Base-by-base conservation (phyloP, 2,329 filamentous ascomycete genomes). In the Colletotrichum costaricense region DNA sequence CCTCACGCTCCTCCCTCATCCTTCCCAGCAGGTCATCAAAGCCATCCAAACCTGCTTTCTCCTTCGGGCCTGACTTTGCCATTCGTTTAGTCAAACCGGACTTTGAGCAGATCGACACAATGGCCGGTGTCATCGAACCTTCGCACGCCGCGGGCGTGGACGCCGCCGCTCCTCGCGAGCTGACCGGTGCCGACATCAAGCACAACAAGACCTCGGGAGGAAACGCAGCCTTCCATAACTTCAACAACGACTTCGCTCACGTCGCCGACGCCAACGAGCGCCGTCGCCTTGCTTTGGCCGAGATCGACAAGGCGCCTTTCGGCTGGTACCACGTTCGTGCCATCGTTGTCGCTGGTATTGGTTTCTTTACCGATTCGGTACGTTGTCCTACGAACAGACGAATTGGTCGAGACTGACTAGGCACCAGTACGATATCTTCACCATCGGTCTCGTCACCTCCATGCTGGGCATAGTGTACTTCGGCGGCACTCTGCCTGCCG, bases 291-390 rank as follows among this genome's bases (percentile, higher is more conserved):
- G 94, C 94, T 55, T 92, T 97, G 65, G 93, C 93, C 49, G 93
- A 95, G 83, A 93, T 96, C 77, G 94, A 96, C 85, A 93, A 93
- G 84, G 93, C 93, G 11, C 92, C 92, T 4, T 95, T 96, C 74
- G 93, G 94, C 79, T 96, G 94, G 93, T 94, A 95, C 80, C 94
- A 97, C 79, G 90, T 95, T 72, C 90, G 94, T 54, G 93, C 94
- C 71, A 89, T 94, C 67, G 84, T 94, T 9, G 94, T 96, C 28
- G 94, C 94, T 35, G 94, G 94, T 78, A 93, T 96, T 74, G 94
- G 94, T 77, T 97, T 97, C 90, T 97, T 97, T 84, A 96, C 94
- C 19, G 94, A 96, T 80, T 93, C 93, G 3, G 71, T 81, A 78
- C 67, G 78, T 75, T 57, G 24, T 33, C 35, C 33, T 8, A 26